Evolutionary conservation across 1,139 yeast species (phyloP).

Genomic region (Oligophagozyma castellii): DNA sequence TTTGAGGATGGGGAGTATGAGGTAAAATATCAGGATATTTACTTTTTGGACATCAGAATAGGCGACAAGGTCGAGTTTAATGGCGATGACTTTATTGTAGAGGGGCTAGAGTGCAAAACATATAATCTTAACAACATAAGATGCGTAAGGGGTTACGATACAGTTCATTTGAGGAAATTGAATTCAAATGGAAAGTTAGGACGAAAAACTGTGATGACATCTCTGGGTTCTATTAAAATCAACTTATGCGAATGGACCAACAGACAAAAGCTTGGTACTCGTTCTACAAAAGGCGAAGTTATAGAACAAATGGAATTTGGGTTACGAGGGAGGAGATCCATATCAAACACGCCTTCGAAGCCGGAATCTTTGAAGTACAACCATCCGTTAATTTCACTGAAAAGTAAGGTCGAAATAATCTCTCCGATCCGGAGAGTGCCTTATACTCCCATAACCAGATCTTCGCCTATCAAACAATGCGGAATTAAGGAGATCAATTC

Average conservation of each 20-base stretch:
- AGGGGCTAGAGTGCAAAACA: constrained; percentile 30
- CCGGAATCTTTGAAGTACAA: constrained; percentile 6
- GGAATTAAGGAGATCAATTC: constrained; percentile 1
- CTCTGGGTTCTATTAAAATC: constrained; percentile 15
- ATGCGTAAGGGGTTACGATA: constrained; percentile 49
- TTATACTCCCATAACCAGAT: constrained; percentile 11
- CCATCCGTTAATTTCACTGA: neutral
- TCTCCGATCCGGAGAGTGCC: constrained; percentile 15
- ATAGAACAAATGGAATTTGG: too few species aligned
- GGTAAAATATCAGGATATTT: constrained; percentile 15
- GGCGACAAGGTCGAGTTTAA: constrained; percentile 29
- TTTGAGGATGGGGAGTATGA: constrained; percentile 13
- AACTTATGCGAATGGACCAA: constrained; percentile 22
- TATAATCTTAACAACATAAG: constrained; percentile 21
- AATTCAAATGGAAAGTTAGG: constrained; percentile 14
- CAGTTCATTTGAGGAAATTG: constrained; percentile 28
- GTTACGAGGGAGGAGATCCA: too few species aligned
- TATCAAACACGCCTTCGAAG: too few species aligned
- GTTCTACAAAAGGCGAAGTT: too few species aligned
- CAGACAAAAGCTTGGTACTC: constrained; percentile 19
- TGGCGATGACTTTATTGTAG: constrained; percentile 28
- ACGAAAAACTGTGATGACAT: constrained; percentile 7
- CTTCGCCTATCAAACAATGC: constrained; percentile 2
- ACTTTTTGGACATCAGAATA: constrained; percentile 27
- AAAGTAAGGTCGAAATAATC: constrained; percentile 13